Evolutionary conservation across 192 early-diverging fungal genomes (phyloP).

Genomic region (Podila verticillata): DNA sequence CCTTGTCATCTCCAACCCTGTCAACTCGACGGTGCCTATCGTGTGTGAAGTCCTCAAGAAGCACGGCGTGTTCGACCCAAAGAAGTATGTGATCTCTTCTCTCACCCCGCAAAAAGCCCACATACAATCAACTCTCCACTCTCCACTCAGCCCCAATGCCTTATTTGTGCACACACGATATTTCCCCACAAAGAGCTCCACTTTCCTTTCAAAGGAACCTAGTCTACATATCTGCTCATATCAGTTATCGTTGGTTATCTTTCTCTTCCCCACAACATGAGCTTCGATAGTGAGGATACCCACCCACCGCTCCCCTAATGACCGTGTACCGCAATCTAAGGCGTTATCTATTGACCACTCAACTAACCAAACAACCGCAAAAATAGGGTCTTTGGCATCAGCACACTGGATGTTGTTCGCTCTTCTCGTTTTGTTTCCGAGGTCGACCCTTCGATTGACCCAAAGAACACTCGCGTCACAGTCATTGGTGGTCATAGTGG

Average conservation of each 20-base stretch:
- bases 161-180: too few relatives aligned
- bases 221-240: too few relatives aligned
- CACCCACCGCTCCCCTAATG: too few relatives aligned
- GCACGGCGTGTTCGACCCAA: conserved; percentile 85
- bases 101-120: neutral
- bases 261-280: too few relatives aligned
- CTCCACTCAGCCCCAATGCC: too few relatives aligned
- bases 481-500: conserved; percentile 98
- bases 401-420: conserved; percentile 96
- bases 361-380: neutral
- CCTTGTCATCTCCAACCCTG: conserved; percentile 93
- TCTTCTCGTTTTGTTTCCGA: conserved; percentile 95
- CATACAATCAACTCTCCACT: too few relatives aligned
- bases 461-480: conserved; percentile 78
- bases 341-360: neutral
- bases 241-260: too few relatives aligned
- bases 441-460: conserved; percentile 72
- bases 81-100: conserved; percentile 47
- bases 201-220: too few relatives aligned
- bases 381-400: conserved; percentile 93
- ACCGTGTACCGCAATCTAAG: too few relatives aligned
- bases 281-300: too few relatives aligned
- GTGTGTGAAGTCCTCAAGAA: conserved; percentile 92
- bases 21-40: conserved; percentile 97
- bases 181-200: too few relatives aligned